Evolutionary conservation across 805 yeast genomes (phyloP), one percentile per base, ranked within the genome.

Genomic region (Schizosaccharomyces octosporus): DNA sequence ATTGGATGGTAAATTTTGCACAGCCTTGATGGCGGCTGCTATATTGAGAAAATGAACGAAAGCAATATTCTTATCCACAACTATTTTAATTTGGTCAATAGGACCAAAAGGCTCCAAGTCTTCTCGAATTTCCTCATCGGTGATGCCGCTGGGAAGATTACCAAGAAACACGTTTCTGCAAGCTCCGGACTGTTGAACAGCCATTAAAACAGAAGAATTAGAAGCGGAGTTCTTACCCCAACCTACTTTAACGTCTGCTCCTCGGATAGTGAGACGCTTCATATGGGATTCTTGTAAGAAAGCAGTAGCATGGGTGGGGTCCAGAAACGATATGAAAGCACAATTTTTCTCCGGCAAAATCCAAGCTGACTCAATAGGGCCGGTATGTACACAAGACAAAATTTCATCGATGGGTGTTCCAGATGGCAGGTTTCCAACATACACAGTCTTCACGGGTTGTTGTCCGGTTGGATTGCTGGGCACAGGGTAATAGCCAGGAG

Each of bases 91-190:
- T 57, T 87, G 81, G 71, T 90, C 97, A 64, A 93, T 87, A 27
- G 79, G 76, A 54, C 98, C 97, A 72, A 78, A 90, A 62, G 78
- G 78, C 31, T 78, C 73, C 63, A 89, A 76, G 68, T 87, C 95
- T 21, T 77, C 73, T 51, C 77, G 70, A 62, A 89, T 75, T 66
- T 83, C 86, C 27, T 78, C 80, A 69, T 83, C 93, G 51, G 85
- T 77, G 57, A 78, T 75, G 36, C 79, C 81, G 62, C 81, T 82
- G 64, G 82, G 81, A 62, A 90, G 75, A 64, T 82, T 82, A 21
- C 97, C 96, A 64, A 90, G 76, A 69, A 87, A 89, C 43, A 90
- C 95, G 69, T 90, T 89, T 74, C 98, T 81, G 11, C 97, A 87
- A 5, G 97, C 97, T 59, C 87, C 86, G 66, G 87, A 90, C 64